phyloP scores from a whole-genome alignment of 371 early-diverging fungal genomes.

The Mucor velutinosus region DNA sequence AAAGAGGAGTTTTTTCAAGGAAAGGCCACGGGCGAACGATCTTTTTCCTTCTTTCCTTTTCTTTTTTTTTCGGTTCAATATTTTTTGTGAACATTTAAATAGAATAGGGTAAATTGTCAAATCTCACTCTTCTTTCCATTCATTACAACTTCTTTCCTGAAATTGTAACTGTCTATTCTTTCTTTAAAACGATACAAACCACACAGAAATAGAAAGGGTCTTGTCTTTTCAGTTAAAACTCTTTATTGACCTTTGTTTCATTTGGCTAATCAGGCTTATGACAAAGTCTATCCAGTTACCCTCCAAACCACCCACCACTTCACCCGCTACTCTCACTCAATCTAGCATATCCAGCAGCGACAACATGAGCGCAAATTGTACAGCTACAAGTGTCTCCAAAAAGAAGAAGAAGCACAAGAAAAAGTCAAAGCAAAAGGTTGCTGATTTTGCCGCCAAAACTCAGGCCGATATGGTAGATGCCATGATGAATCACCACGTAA shows the following conservation, averaged over 20 bases:
- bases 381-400: conserved; percentile 15
- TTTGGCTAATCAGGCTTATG: conserved; percentile 28
- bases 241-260: conserved; percentile 24
- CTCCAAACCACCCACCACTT: neutral
- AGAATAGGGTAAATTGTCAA: conserved; percentile 1
- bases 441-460: conserved; percentile 14
- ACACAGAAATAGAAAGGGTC: conserved; percentile 4
- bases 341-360: conserved; percentile 10
- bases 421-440: conserved; percentile 9
- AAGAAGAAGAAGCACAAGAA: conserved; percentile 29
- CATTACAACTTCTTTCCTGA: neutral
- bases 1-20: neutral
- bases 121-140: neutral
- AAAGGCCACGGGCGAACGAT: neutral
- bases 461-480: conserved; percentile 30
- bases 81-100: neutral
- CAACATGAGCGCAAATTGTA: conserved; percentile 10
- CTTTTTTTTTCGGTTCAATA: neutral
- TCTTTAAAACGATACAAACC: neutral
- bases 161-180: neutral
- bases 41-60: conserved; percentile 3
- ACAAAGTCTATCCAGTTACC: conserved; percentile 28
- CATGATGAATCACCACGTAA: conserved; percentile 34
- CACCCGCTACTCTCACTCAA: neutral
- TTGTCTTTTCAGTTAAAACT: conserved; percentile 20